These are phyloP conservation scores for Lecanoromycetidae sp. DNA, from an alignment of 2,329 filamentous ascomycete genomes.

Conservation along the genomic window DNA sequence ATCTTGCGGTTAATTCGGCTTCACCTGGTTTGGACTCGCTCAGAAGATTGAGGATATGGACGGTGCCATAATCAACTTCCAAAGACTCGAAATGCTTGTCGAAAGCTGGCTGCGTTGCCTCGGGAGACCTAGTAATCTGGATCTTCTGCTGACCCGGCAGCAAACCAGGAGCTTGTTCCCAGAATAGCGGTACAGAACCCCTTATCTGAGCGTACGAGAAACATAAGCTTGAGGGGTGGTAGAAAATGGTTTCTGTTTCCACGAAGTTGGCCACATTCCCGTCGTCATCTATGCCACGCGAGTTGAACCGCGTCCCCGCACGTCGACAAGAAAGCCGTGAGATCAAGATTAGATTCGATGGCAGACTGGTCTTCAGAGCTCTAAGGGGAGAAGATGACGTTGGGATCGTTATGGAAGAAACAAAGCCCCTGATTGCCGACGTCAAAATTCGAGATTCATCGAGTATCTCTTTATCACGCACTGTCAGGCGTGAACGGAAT, in stretches of 20 bases:
- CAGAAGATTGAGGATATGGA: conserved; percentile 89
- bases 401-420: conserved; percentile 73
- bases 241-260: conserved; percentile 91
- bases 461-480: conserved; percentile 62
- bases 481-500: conserved; percentile 71
- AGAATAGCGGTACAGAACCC: conserved; percentile 90
- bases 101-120: conserved; percentile 88
- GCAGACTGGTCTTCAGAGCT: conserved; percentile 54
- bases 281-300: conserved; percentile 94
- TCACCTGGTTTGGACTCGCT: conserved; percentile 81
- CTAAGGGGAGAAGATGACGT: conserved; percentile 61
- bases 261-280: conserved; percentile 97
- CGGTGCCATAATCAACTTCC: conserved; percentile 72
- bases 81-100: conserved; percentile 89
- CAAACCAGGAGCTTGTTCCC: conserved; percentile 84
- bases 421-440: conserved; percentile 88
- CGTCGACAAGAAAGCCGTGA: conserved; percentile 81
- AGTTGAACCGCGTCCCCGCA: conserved; percentile 91
- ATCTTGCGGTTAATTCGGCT: conserved; percentile 67
- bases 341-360: conserved; percentile 76
- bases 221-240: conserved; percentile 61
- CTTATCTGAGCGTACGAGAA: conserved; percentile 92
- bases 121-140: conserved; percentile 70
- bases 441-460: conserved; percentile 81
- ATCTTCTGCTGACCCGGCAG: conserved; percentile 93